Conservation (phyloP, 73 alveolate species). For the Paramecium pentaurelia region DNA sequence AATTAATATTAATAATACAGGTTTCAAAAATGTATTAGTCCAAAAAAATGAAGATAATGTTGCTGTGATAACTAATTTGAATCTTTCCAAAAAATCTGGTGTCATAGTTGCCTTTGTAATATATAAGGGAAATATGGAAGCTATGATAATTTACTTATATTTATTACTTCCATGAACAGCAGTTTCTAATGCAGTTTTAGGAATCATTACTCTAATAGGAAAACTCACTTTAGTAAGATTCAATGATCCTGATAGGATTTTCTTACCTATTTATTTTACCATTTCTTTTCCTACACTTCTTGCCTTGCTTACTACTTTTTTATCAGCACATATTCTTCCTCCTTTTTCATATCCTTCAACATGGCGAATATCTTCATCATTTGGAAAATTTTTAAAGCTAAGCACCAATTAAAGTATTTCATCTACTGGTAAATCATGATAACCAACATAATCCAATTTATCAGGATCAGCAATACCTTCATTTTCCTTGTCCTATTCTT, state of each 20-base stretch:
- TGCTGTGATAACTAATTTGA: conserved; percentile 70
- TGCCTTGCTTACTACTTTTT: conserved; percentile 55
- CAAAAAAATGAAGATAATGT: conserved; percentile 66
- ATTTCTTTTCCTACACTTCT: conserved; percentile 81
- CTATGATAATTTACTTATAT: neutral
- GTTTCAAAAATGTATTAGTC: conserved; percentile 80
- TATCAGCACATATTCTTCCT: conserved; percentile 68
- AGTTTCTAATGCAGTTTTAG: conserved; percentile 68
- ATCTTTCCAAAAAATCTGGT: conserved; percentile 75
- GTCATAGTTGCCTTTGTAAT: conserved; percentile 77
- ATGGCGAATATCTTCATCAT: conserved; percentile 52
- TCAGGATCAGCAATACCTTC: conserved; percentile 58
- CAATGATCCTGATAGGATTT: conserved; percentile 74
- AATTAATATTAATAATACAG: conserved; percentile 42
- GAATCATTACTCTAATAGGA: conserved; percentile 86
- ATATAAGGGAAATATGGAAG: conserved; percentile 67
- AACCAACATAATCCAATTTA: conserved; percentile 55
- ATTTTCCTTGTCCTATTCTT: conserved; percentile 45
- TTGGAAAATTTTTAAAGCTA: conserved; percentile 29
- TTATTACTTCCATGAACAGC: conserved; percentile 58
- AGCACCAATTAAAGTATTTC: conserved; percentile 41
- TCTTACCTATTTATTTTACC: conserved; percentile 78
- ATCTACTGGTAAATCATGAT: neutral
- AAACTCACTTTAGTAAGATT: conserved; percentile 75
- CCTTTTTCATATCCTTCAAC: conserved; percentile 54